Base-by-base conservation (phyloP, 352 stramenopile species). In the Phytopythium boreale region DNA sequence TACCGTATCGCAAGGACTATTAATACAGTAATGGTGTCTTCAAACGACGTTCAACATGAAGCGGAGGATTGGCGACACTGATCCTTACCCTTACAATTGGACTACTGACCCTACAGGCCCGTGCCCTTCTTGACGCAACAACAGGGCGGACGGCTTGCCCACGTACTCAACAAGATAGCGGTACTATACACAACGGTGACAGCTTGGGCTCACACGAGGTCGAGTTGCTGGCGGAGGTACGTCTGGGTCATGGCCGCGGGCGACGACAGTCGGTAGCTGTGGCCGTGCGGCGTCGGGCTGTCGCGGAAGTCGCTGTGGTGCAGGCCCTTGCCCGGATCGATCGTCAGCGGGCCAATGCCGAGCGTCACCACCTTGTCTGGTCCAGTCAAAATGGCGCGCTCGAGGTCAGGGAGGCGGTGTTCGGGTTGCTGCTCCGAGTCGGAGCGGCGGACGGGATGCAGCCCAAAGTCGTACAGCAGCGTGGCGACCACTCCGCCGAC, bases 401-500 rank as follows among this genome's bases (percentile, higher is more conserved):
- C 50, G 26, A 39, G 15, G 10, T 56, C 50, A n/a, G 50, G 10
- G 5, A 14, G 17, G 17, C 24, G 24, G 14, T 11, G 1, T 3
- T 56, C 50, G 36, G 26, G 12, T 11, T 14, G 50, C 1, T 56
- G 24, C 29, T 56, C 50, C 14, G 24, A 1, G 19, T 56, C 50
- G 27, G 50, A 39, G 4, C 8, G 24, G 3, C 50, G 11, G 14
- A 24, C 26, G 50, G 69, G 69, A 4, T 66, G 46, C 22, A 91
- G 70, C 19, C 80, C 52, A 36, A 74, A 63, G 56, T 93, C 86
- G 47, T 80, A 88, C 34, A 93, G 27, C 19, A 76, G 56, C 15
- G 70, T 83, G 17, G 84, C 87, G 26, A 77, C 37, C 15, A 80
- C n/a, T 12, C 70, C 81, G 43, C 84, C 84, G 34, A 93, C 20